Conservation (phyloP, 164 flowering plant genomes). For the Kalanchoe fedtschenkoi region DNA sequence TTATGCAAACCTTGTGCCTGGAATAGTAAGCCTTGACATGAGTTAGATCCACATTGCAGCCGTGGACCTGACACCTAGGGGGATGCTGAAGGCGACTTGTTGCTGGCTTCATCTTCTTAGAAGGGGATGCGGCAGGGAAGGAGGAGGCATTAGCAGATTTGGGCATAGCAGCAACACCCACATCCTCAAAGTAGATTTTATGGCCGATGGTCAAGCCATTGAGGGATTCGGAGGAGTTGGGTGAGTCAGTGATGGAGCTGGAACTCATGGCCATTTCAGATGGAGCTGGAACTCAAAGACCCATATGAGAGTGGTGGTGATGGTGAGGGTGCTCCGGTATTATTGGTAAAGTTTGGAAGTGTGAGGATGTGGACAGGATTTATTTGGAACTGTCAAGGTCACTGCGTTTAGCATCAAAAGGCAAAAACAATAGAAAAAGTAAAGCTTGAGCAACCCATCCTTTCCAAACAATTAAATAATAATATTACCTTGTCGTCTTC, state of each 20-base stretch:
- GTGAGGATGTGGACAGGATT: not conserved
- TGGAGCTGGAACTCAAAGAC: not conserved
- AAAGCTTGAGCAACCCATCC: not conserved
- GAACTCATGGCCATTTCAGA: not conserved
- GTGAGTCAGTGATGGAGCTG: constrained; percentile 5
- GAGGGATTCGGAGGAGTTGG: not conserved
- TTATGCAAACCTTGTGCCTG: constrained; percentile 81
- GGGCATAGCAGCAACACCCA: constrained; percentile 1
- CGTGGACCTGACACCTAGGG: constrained; percentile 85
- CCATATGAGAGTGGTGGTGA: not conserved
- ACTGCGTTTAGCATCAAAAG: constrained; percentile 3
- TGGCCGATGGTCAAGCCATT: not conserved
- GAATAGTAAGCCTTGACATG: constrained; percentile 81
- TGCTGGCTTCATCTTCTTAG: constrained; percentile 6
- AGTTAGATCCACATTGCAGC: constrained; percentile 73
- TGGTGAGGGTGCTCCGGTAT: not conserved
- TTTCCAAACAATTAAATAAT: not conserved
- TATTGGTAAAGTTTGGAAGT: not conserved
- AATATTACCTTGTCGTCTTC: no score
- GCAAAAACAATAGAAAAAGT: not conserved
- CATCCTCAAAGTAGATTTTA: constrained; percentile 6
- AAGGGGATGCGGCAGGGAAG: not conserved
- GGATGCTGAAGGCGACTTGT: constrained; percentile 17
- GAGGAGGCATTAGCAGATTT: not conserved
- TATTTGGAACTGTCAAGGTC: not conserved